Base-by-base conservation (phyloP, 805 yeast species). In the Zygoascus tannicola region DNA sequence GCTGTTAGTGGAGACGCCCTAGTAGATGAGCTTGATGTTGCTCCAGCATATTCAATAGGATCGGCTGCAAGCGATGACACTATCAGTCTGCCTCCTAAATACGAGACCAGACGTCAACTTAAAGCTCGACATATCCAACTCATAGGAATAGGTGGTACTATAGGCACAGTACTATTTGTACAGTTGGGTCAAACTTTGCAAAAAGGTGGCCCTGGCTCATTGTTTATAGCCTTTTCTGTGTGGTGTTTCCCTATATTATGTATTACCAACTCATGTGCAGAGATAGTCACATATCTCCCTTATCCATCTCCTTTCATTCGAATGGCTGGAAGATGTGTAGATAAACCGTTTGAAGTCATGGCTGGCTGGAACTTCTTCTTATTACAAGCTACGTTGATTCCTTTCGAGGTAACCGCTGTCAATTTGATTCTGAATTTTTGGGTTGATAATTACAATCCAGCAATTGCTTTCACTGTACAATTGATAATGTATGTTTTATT, bases 291-390 rank as follows among this genome's bases (percentile, higher is more conserved):
- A 22, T 83, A 79, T 53, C 66, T 80, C 35, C 94, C 95, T 2
- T 70, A 83, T 2, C 69, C 78, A 28, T 83, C 94, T 1, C 92
- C 94, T 0, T 85, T 85, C 55, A 74, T 84, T 44, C 64, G 84
- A 30, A 62, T 81, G 64, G 81, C 87, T 0, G 85, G 86, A 16
- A 64, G 90, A 44, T 82, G 85, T 58, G 76, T 78, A 42, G 92
- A 84, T 58, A 79, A 77, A 36, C 82, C 94, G 0, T 64, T 81
- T 44, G 92, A 82, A 51, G 74, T 81, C 36, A 75, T 75, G 70
- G 76, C 82, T 1, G 87, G 90, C 22, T 84, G 85, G 81, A 83
- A 84, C 56, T 84, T 81, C 56, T 82, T 83, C 75, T 68, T 83
- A 49, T 65, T 83, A 54, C 81, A 82, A 57, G 80, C 87, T 50